Percentiles rank a stretch among this genome's conserved stretches.
Conservation (phyloP, 106 monocot species). For the Platanthera guangdongensis region DNA sequence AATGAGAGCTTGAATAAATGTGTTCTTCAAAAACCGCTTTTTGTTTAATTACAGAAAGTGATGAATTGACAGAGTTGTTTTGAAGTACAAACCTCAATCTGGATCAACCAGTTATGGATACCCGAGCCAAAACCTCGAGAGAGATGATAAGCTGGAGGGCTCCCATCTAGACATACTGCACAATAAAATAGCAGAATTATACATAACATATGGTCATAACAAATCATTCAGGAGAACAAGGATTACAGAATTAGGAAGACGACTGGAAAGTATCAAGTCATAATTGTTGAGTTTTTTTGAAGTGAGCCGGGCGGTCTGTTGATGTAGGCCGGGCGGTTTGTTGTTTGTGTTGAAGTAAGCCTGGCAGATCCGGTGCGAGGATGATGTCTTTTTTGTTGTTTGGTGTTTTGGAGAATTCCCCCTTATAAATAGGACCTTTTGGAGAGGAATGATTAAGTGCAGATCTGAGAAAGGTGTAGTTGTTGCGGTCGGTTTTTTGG, state of each 20-base stretch:
- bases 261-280: neutral
- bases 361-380: too few species aligned
- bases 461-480: too few species aligned
- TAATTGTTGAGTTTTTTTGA: neutral
- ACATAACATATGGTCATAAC: neutral
- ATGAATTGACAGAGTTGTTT: neutral
- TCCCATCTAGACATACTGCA: slow-evolving; percentile 61
- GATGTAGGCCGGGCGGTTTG: too few species aligned
- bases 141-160: slow-evolving; percentile 49
- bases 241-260: neutral
- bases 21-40: neutral
- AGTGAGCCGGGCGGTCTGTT: too few species aligned
- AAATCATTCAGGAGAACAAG: neutral
- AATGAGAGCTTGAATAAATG: neutral
- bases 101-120: slow-evolving; percentile 46
- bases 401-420: too few species aligned
- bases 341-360: too few species aligned
- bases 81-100: slow-evolving; percentile 35
- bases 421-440: too few species aligned
- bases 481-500: too few species aligned
- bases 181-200: neutral
- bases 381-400: too few species aligned
- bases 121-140: slow-evolving; percentile 49
- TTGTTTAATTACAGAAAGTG: neutral
- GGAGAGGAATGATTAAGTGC: too few species aligned